Evolutionary conservation across 2,329 filamentous ascomycete genomes (phyloP).

Genomic region (Chaetomiaceae sp.): DNA sequence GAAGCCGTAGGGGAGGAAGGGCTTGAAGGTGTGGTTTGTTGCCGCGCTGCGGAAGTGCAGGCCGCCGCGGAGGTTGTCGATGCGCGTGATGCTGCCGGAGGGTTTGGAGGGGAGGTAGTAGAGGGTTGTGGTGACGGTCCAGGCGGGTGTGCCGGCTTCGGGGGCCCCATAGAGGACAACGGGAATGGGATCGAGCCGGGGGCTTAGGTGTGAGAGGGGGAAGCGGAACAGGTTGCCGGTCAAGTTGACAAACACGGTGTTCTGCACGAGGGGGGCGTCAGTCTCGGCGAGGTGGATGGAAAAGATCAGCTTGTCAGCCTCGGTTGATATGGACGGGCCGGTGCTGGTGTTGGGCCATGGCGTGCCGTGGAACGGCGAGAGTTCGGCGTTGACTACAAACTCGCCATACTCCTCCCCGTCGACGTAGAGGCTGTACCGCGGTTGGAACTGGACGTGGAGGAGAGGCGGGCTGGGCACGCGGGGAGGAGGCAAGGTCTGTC

Average conservation of each 20-base stretch:
- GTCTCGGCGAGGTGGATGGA: slow-evolving; percentile 33
- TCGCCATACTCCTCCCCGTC: slow-evolving; percentile 37
- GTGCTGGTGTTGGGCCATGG: slow-evolving; percentile 33
- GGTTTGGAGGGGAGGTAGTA: slow-evolving; percentile 41
- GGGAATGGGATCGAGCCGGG: slow-evolving; percentile 35
- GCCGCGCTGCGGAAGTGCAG: slow-evolving; percentile 36
- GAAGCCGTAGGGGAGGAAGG: slow-evolving; percentile 42
- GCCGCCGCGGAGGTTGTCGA: slow-evolving; percentile 43
- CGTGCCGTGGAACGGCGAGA: slow-evolving; percentile 39
- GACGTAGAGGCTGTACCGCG: slow-evolving; percentile 44
- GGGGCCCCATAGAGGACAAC: slow-evolving; percentile 36
- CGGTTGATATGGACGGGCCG: slow-evolving; percentile 6
- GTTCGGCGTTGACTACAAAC: slow-evolving; percentile 40
- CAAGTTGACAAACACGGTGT: slow-evolving; percentile 32
- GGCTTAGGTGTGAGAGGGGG: slow-evolving; percentile 32
- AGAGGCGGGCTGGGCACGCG: slow-evolving; percentile 30
- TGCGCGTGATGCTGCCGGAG: slow-evolving; percentile 39
- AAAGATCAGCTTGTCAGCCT: slow-evolving; percentile 31
- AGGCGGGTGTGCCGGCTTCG: slow-evolving; percentile 29
- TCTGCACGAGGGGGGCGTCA: slow-evolving; percentile 31
- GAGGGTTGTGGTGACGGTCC: slow-evolving; percentile 35
- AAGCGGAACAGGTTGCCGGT: slow-evolving; percentile 36
- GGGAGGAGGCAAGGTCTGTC: slow-evolving; percentile 36
- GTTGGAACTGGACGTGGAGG: slow-evolving; percentile 40
- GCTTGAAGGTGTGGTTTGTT: slow-evolving; percentile 34